Evolutionary conservation across 768 basidiomycete species (phyloP), one percentile per base, ranked within the genome.

Genomic region (Pulveroboletus sp.): DNA sequence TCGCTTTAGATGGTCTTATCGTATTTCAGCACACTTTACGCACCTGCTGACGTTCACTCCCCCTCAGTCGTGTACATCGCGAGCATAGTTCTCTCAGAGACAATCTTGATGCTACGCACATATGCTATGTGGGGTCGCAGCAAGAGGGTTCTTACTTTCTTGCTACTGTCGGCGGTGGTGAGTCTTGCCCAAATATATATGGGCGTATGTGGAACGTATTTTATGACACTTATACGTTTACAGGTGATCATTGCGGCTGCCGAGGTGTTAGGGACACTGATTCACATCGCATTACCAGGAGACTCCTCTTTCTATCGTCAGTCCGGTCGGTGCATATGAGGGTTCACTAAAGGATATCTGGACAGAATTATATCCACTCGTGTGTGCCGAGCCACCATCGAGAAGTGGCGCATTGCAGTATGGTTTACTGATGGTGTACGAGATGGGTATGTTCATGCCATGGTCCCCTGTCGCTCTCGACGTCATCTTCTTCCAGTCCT

Each of bases 51-150:
- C 18, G 14, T 26, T 11, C 9, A 21, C 21, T 21, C 21, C 21
- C 21, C 17, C 31, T 32, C 11, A 64, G 58, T 18, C 15, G 10
- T 50, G 1, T 65, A 50, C 43, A 54, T 1, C 17, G 39, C 38
- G 8, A 53, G 55, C 11, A 28, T 59, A 14, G 8, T 57, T 13
- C 43, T 49, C 14, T 27, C 57, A 1, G 53, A 56, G 49, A 53
- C 40, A 6, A 52, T 60, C 14, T 53, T 63, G 38, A 54, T 62
- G n/a, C 28, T 65, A 2, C 63, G 62, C 33, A 65, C 63, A 14
- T 65, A 55, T 15, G 57, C 62, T 21, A 35, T 63, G 40, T 63
- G 62, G 55, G 51, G 47, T 45, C 53, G 51, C 18, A 62, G 32
- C 26, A 50, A 31, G 47, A 57, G 26, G 6, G 41, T 65, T 1